A percentile compares a stretch with the other conserved stretches of the same genome.
Evolutionary conservation across 148 eudicot species (phyloP).

Genomic region (Vaccinium corymbosum): DNA sequence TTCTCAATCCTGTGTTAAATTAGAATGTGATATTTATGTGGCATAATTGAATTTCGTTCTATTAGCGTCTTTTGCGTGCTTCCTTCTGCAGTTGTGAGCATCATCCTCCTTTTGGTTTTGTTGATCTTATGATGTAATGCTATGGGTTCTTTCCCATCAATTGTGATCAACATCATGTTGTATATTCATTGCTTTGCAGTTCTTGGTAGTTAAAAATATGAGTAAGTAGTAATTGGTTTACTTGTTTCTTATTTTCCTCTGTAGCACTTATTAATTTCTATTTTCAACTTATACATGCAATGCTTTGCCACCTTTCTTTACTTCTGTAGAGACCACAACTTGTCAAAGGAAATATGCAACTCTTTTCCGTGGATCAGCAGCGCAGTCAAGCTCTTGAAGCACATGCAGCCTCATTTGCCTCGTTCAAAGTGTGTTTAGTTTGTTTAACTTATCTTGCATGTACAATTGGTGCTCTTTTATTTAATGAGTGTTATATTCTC

Average conservation of each 20-base stretch:
- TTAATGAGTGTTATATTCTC: conserved; percentile 1
- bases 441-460: conserved; percentile 7
- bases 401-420: conserved; percentile 95
- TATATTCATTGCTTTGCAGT: neutral
- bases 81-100: conserved; percentile 1
- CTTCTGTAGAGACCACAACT: conserved; percentile 77
- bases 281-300: neutral
- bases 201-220: neutral
- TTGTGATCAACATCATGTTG: neutral
- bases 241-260: neutral
- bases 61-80: neutral
- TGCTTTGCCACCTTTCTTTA: neutral
- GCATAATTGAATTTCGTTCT: too few relatives aligned
- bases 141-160: neutral
- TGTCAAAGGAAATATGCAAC: conserved; percentile 97
- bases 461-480: neutral
- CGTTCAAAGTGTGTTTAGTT: conserved; percentile 51
- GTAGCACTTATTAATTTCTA: neutral
- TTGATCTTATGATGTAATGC: neutral
- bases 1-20: neutral
- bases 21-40: too few relatives aligned
- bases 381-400: conserved; percentile 99
- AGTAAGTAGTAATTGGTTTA: neutral
- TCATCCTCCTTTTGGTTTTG: neutral
- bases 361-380: conserved; percentile 93